phyloP scores from a whole-genome alignment of 129 eudicot genomes.

The Chrysanthemum lavandulifolium region DNA sequence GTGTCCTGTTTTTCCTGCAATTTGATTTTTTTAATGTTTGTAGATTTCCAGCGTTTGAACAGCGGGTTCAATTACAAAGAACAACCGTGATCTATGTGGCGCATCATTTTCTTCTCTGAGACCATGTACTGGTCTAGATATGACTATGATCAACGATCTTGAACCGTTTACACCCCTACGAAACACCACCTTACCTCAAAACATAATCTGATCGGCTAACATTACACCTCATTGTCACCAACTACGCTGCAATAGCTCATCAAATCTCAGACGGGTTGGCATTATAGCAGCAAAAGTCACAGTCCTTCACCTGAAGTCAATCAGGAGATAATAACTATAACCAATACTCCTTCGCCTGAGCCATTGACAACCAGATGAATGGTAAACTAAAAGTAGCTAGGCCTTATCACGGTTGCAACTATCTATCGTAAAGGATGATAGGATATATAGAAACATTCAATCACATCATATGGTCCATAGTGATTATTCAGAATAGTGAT shows the following conservation, averaged over 20 bases:
- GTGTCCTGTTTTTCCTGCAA: too few species aligned
- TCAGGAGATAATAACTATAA: too few species aligned
- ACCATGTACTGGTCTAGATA: slow-evolving; percentile 60
- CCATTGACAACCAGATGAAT: too few species aligned
- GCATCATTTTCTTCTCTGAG: slow-evolving; percentile 52
- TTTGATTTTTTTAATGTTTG: background rate
- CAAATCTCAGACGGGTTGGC: slow-evolving; percentile 43
- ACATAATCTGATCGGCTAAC: slow-evolving; percentile 44
- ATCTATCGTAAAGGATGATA: too few species aligned
- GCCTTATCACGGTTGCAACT: too few species aligned
- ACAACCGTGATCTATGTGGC: slow-evolving; percentile 74
- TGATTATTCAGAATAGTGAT: too few species aligned
- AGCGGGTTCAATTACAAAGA: slow-evolving; percentile 45
- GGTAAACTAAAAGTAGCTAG: too few species aligned
- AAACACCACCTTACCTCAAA: slow-evolving; percentile 22
- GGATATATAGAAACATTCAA: too few species aligned
- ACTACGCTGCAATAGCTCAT: slow-evolving; percentile 49
- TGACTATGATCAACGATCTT: slow-evolving; percentile 30
- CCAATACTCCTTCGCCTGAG: too few species aligned
- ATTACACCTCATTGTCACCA: slow-evolving; percentile 40
- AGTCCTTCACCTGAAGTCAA: too few species aligned
- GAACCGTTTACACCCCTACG: slow-evolving; percentile 39
- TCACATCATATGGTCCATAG: too few species aligned
- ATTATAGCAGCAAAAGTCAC: slow-evolving; percentile 48
- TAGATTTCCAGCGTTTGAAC: slow-evolving; percentile 57